Base-by-base conservation (phyloP, 2,329 filamentous ascomycete species). In the Calonectria crousiana region DNA sequence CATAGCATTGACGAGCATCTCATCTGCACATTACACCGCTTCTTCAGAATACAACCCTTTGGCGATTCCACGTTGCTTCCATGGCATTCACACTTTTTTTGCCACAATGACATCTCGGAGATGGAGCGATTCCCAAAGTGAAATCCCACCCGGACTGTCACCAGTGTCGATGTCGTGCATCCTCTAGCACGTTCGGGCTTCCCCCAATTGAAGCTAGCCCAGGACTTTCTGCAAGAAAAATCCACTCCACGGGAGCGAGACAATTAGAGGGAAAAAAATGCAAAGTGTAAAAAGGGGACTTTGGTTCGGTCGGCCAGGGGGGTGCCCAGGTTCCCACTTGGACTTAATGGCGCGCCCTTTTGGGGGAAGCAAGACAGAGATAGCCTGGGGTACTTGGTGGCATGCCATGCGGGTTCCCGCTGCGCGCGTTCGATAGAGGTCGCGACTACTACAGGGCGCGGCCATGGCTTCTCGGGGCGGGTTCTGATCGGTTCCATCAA, bases 281-380 rank as follows among this genome's bases (percentile, higher is more conserved):
- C 28, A 52, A 67, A 69, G 60, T 69, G 71, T 60, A 73, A 69
- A 70, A 73, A 73, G 51, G 67, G 71, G 53, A 73, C 71, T 69
- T 73, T 67, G 67, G 71, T 69, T 23, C 10, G 49, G 38, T 67
- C 34, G 58, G 47, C 36, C 69, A 30, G 44, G 44, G 44, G 44
- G 44, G 44, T 47, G 1, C 44, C n/a, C 32, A n/a, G 56, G 56
- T 62, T 62, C 36, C 56, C 38, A 36, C 23, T 18, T 28, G 56
- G 51, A 53, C 28, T 62, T 41, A 62, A 62, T 62, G 56, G 56
- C 56, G 56, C 56, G 56, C 56, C 56, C 56, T 62, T 62, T 28
- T 38, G 14, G 56, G 34, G 34, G 51, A 20, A 30, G 26, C 44
- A 23, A 53, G 51, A 60, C 32, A 26, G 32, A 28, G 34, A 23